Base-by-base conservation (phyloP, 441 rosid genomes). In the Populus hybrid region DNA sequence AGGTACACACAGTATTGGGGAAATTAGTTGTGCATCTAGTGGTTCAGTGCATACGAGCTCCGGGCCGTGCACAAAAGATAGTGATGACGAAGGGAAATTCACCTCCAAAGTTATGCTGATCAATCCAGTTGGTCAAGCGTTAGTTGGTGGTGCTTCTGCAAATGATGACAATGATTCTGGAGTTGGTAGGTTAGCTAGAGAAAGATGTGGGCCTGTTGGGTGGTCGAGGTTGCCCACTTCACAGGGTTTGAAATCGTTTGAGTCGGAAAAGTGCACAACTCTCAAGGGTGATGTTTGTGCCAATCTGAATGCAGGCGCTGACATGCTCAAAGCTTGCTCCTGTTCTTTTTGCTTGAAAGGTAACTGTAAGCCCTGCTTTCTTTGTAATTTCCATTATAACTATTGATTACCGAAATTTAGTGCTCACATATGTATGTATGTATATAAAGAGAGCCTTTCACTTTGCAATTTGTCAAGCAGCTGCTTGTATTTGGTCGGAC, bases 401-500 rank as follows among this genome's bases (percentile, higher is more conserved):
- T 69, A 38, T 73, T n/a, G 68, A 65, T 67, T 75, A 16, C 36
- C 24, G 74, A 20, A 76, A 69, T 78, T 73, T 35, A 36, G 36
- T 24, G 36, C n/a, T 53, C 14, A 28, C 26, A 24, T 24, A 29
- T 29, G 4, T 3, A 3, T 29, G 31, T 29, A 68, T 68, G 21
- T 28, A 12, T 28, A 67, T 84, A 61, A 74, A 76, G 64, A 8
- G 71, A 40, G 68, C 20, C 35, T 31, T 3, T 59, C 76, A 28
- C 59, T 78, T 75, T 78, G 45, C 73, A 45, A 77, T 84, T 29
- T 80, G 31, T 20, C 79, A 45, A 81, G 80, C 91, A 95, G 99
- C 97, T 88, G 92, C 97, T 64, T 89, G 86, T 80, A 94, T 95
- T 71, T 95, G 93, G 98, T 88, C 98, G n/a, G 99, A 95, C 86